Evolutionary conservation across 2,329 filamentous ascomycete species (phyloP).

Genomic region (Neofusicoccum sp.): DNA sequence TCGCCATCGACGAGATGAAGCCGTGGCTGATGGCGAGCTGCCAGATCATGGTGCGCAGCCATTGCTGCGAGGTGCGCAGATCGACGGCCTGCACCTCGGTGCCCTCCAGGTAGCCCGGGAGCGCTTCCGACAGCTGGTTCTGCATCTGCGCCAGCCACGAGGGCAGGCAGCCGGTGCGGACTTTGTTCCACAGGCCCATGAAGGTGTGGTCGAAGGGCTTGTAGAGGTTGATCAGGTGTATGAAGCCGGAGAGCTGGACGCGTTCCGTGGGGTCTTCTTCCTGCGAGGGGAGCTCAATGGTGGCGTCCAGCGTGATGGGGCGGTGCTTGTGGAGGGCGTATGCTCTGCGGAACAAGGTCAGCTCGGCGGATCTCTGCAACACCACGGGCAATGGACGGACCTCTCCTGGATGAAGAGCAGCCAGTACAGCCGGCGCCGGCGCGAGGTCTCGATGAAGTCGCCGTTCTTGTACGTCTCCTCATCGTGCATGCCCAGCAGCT

Average conservation of each 20-base stretch:
- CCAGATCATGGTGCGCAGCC: constrained; percentile 71
- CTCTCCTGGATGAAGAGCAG: constrained; percentile 62
- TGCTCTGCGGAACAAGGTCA: constrained; percentile 45
- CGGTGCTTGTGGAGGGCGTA: constrained; percentile 64
- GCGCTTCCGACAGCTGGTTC: constrained; percentile 51
- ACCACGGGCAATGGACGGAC: constrained; percentile 31
- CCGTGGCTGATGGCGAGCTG: constrained; percentile 67
- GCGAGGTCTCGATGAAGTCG: constrained; percentile 52
- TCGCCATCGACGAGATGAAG: constrained; percentile 58
- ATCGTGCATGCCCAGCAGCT: constrained; percentile 59
- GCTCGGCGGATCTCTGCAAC: constrained; percentile 17
- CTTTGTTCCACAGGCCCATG: constrained; percentile 63
- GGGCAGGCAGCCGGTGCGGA: constrained; percentile 45
- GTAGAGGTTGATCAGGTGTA: constrained; percentile 61
- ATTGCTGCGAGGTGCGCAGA: constrained; percentile 67
- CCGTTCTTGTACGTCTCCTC: constrained; percentile 54
- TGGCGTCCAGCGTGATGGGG: constrained; percentile 61
- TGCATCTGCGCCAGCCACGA: constrained; percentile 49
- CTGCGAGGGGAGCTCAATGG: constrained; percentile 53
- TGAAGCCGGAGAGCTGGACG: constrained; percentile 57
- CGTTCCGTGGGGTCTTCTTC: constrained; percentile 54
- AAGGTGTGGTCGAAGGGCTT: constrained; percentile 63
- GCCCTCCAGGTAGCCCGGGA: constrained; percentile 56
- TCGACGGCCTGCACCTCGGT: constrained; percentile 69
- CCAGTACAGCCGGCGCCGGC: constrained; percentile 60